Evolutionary conservation across 148 eudicot species (phyloP), one percentile per base, ranked within the genome.

Genomic region (Pouteria glomerata): DNA sequence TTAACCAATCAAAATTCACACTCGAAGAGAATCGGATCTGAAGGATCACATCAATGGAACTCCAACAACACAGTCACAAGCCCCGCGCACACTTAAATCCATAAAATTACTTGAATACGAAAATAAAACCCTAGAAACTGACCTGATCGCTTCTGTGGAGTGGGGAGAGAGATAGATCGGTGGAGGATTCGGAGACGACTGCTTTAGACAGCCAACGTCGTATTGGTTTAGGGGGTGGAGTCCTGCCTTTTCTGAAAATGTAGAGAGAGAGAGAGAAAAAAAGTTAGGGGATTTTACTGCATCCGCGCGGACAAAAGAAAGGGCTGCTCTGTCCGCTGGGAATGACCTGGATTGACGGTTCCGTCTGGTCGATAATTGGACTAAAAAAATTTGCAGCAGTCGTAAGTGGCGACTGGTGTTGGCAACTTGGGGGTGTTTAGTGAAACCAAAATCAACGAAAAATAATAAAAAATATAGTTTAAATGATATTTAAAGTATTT

Each of bases 181-280:
- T 35, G 16, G 55, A 33, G 50, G 60, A 26, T 63, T 63, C 18
- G 19, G 68, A 50, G 71, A 65, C 72, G 69, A 74, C 58, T 74
- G 61, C 75, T 63, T 67, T 44, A 61, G 66, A 72, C 79, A 80
- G 79, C 79, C 70, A 62, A 61, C 48, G 55, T 67, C 72, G 51
- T 39, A 10, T 0, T 5, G 5, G 44, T 39, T 5, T 39, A 10
- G 5, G 44, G 10, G 44, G 10, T 5, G 58, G 23, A 16, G 45
- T 1, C 62, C 72, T 71, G 74, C 24, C 44, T 66, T 33, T 69
- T 3, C 15, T 0, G 31, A 61, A 60, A 61, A 61, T 61, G 65
- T 61, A 53, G 35, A 24, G 31, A 41, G 19, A 73, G 76, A 73
- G 69, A 51, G 76, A 72, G 45, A 72, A 35, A 51, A 31, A 35